A percentile compares a stretch with the other conserved stretches of the same genome.
phyloP scores from a whole-genome alignment of 2,329 filamentous ascomycete genomes.

The Tolypocladium sp. region DNA sequence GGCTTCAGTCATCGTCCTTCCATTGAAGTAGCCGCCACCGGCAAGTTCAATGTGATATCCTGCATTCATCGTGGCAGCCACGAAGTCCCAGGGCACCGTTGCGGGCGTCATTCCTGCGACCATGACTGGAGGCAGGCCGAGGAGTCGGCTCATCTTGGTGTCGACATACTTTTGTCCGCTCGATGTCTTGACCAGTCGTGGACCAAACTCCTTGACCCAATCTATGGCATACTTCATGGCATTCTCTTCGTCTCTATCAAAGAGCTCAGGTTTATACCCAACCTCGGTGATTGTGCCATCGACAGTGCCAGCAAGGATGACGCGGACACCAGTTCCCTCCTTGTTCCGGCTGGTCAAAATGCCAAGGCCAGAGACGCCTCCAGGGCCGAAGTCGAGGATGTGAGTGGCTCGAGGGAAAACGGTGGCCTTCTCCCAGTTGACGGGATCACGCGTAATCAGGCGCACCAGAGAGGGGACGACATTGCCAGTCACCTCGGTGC shows the following conservation, averaged over 20 bases:
- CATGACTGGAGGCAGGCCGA: slow-evolving; percentile 79
- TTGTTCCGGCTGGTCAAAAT: slow-evolving; percentile 98
- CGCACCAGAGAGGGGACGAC: slow-evolving; percentile 80
- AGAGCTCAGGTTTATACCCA: slow-evolving; percentile 95
- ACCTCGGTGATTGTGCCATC: slow-evolving; percentile 84
- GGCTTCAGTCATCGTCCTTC: slow-evolving; percentile 73
- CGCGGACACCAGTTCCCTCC: slow-evolving; percentile 92
- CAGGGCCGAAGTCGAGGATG: slow-evolving; percentile 92
- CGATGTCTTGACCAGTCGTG: slow-evolving; percentile 83
- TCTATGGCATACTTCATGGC: slow-evolving; percentile 92
- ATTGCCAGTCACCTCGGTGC: slow-evolving; percentile 60
- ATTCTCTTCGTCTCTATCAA: slow-evolving; percentile 90
- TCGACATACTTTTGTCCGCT: slow-evolving; percentile 86
- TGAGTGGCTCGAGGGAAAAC: slow-evolving; percentile 86
- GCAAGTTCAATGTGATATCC: slow-evolving; percentile 91
- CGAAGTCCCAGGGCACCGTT: slow-evolving; percentile 86
- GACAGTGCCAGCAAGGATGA: slow-evolving; percentile 90
- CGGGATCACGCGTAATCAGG: slow-evolving; percentile 88
- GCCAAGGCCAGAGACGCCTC: slow-evolving; percentile 91
- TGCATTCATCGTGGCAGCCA: slow-evolving; percentile 85
- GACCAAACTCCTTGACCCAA: slow-evolving; percentile 96
- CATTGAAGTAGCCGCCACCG: slow-evolving; percentile 82
- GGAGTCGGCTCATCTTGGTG: slow-evolving; percentile 86
- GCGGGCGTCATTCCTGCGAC: slow-evolving; percentile 91
- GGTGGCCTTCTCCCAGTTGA: slow-evolving; percentile 94